A percentile compares a stretch with the other conserved stretches of the same genome.
These are phyloP conservation scores for Xylariaceae sp. DNA, from an alignment of 2,329 filamentous ascomycete genomes.

Conservation along the genomic window DNA sequence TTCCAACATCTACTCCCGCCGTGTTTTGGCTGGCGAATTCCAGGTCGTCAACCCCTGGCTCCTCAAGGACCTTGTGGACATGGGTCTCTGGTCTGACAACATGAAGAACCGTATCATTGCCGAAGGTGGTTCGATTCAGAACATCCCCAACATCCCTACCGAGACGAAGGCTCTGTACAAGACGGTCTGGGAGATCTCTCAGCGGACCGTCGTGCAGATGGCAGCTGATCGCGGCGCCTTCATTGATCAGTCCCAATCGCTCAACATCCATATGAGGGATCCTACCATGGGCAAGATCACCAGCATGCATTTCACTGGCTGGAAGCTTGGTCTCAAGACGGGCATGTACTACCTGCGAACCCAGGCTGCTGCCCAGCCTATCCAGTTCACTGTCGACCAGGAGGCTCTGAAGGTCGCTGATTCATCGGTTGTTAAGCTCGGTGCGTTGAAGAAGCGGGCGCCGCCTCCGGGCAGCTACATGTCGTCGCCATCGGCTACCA, in stretches of 20 bases:
- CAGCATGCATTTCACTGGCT: constrained; percentile 97
- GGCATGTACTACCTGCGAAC: constrained; percentile 99
- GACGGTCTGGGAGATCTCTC: constrained; percentile 98
- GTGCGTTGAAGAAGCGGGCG: constrained; percentile 61
- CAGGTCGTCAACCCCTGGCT: constrained; percentile 99
- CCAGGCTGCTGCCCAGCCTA: constrained; percentile 91
- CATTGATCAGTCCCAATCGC: constrained; percentile 97
- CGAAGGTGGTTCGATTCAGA: constrained; percentile 90
- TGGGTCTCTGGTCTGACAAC: constrained; percentile 96
- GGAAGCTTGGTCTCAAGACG: constrained; percentile 98
- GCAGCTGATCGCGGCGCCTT: constrained; percentile 96
- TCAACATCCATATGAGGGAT: constrained; percentile 99
- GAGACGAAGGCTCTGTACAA: constrained; percentile 98
- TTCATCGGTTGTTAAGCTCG: constrained; percentile 61
- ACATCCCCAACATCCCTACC: constrained; percentile 90
- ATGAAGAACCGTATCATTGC: constrained; percentile 99
- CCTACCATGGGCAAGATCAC: constrained; percentile 99
- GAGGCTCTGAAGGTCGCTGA: constrained; percentile 85
- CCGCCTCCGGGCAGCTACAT: constrained; percentile 49
- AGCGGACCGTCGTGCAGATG: constrained; percentile 94
- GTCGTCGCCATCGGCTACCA: constrained; percentile 50
- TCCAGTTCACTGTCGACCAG: constrained; percentile 98
- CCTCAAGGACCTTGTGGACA: constrained; percentile 94
- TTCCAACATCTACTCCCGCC: constrained; percentile 98
- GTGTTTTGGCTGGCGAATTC: constrained; percentile 96